These are phyloP conservation scores for Talaromyces marneffei DNA, from an alignment of 2,329 filamentous ascomycete genomes.

Conservation along the genomic window DNA sequence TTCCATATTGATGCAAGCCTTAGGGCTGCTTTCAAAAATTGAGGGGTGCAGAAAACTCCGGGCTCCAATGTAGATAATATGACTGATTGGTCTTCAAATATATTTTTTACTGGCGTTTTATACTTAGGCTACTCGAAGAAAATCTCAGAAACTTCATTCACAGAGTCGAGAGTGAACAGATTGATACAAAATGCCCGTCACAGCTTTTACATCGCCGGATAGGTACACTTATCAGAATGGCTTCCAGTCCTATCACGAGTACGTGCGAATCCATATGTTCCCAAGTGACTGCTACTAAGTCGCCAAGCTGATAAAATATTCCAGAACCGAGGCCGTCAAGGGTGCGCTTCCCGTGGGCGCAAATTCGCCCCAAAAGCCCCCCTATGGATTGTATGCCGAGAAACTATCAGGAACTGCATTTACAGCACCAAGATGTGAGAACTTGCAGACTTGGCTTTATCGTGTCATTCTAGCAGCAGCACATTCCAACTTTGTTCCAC, in stretches of 20 bases:
- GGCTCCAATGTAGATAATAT: background rate
- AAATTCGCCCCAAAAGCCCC: constrained; percentile 76
- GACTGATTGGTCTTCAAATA: background rate
- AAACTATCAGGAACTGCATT: constrained; percentile 69
- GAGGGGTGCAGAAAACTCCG: background rate
- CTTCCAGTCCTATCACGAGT: constrained; percentile 73
- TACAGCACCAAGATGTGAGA: constrained; percentile 62
- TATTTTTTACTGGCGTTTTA: background rate
- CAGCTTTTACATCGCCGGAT: constrained; percentile 56
- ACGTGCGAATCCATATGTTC: constrained; percentile 17
- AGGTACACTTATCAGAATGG: constrained; percentile 73
- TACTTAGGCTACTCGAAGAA: background rate
- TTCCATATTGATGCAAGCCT: background rate
- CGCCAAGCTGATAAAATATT: background rate
- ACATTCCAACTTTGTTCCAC: constrained; percentile 44
- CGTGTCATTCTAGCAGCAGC: constrained; percentile 60
- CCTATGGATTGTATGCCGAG: constrained; percentile 75
- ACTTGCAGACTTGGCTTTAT: constrained; percentile 67
- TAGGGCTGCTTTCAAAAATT: background rate
- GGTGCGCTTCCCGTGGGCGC: constrained; percentile 67
- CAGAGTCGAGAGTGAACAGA: background rate
- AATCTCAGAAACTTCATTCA: too few relatives aligned
- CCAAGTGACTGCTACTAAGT: background rate
- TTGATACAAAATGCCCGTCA: constrained; percentile 53
- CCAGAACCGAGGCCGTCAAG: constrained; percentile 68